A percentile compares a stretch with the other conserved stretches of the same genome.
Evolutionary conservation across 108 stramenopile species (phyloP).

Genomic region (Cyclotella baltica): DNA sequence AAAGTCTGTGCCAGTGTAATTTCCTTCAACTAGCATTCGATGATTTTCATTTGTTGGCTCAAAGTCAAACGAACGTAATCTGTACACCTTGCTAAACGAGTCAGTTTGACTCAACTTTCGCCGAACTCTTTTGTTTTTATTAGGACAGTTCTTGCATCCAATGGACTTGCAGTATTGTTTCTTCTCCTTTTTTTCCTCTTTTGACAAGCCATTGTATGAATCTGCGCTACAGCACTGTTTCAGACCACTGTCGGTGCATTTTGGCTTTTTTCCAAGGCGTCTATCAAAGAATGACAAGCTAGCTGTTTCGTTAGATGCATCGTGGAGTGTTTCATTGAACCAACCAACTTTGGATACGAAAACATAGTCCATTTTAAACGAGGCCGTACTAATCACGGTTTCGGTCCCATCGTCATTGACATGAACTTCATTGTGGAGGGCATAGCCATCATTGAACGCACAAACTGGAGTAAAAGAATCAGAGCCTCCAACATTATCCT

Average conservation of each 20-base stretch:
- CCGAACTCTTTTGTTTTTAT: not conserved
- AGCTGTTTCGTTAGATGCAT: too few relatives aligned
- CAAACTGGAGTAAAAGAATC: not conserved
- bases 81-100: too few relatives aligned
- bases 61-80: not conserved
- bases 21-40: not conserved
- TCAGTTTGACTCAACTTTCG: not conserved
- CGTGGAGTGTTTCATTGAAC: not conserved
- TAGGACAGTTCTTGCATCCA: not conserved
- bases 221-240: not conserved
- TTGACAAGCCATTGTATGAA: not conserved
- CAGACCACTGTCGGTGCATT: not conserved
- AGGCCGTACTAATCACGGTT: not conserved
- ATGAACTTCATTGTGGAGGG: not conserved
- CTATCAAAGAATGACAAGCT: too few relatives aligned
- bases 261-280: not conserved
- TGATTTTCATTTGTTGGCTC: not conserved
- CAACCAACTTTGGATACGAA: not conserved
- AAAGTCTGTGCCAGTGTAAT: not conserved
- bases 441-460: not conserved
- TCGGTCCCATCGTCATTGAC: not conserved
- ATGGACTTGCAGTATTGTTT: not conserved
- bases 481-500: slow-evolving; percentile 4
- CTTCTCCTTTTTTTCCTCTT: not conserved
- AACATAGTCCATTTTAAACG: not conserved